These are phyloP conservation scores for Botrytis pseudocinerea DNA, from an alignment of 2,329 filamentous ascomycete genomes.

Conservation along the genomic window DNA sequence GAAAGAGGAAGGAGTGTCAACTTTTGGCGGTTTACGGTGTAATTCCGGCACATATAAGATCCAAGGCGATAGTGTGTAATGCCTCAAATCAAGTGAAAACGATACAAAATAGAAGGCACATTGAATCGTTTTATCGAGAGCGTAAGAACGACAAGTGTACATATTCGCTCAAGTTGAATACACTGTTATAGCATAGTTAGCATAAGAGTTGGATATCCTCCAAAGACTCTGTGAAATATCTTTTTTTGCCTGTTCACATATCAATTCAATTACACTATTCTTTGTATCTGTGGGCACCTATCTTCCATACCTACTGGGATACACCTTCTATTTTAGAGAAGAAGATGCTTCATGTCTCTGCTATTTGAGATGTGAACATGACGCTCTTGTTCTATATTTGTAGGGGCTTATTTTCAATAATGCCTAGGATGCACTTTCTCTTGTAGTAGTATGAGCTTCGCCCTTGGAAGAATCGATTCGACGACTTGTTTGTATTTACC, in stretches of 20 bases:
- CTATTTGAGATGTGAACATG: rapidly evolving
- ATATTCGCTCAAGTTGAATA: not conserved
- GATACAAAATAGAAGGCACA: not conserved
- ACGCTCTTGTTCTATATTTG: not conserved
- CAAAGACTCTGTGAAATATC: not conserved
- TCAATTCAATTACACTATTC: no score
- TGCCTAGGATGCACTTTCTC: not conserved
- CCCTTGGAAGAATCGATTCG: not conserved
- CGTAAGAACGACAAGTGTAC: not conserved
- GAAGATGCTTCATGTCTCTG: not conserved
- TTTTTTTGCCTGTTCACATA: not conserved
- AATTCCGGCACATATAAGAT: not conserved
- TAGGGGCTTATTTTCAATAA: not conserved
- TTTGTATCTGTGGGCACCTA: rapidly evolving
- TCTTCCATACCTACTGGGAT: not conserved
- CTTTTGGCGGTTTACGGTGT: not conserved
- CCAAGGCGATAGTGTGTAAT: not conserved
- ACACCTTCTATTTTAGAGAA: not conserved
- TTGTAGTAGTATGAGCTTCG: rapidly evolving
- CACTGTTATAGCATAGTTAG: not conserved
- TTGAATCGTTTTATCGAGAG: not conserved
- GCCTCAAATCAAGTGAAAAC: not conserved
- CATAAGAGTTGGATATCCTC: not conserved
- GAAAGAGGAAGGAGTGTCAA: not conserved
- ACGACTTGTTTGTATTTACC: not conserved